These are phyloP conservation scores for Metschnikowia amazonensis DNA, from an alignment of 805 yeast species.

Conservation along the genomic window DNA sequence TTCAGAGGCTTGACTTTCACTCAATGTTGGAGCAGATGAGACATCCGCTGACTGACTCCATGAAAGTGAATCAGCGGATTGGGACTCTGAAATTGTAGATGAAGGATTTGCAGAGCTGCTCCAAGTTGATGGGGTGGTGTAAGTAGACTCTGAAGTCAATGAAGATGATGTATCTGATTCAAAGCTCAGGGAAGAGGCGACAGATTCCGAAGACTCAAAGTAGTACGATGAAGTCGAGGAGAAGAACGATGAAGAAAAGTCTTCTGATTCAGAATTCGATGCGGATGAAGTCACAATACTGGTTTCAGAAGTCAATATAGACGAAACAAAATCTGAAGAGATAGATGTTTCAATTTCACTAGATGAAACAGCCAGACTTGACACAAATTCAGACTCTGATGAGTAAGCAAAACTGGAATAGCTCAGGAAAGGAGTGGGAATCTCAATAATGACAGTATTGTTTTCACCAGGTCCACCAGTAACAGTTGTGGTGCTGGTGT, in stretches of 20 bases:
- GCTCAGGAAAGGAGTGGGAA: background rate
- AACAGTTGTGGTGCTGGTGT: background rate
- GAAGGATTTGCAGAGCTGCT: background rate
- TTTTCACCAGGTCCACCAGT: too few relatives aligned
- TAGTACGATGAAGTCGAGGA: background rate
- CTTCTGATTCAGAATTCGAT: background rate
- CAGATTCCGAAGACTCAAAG: background rate
- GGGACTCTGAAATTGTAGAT: background rate
- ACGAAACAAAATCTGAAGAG: background rate
- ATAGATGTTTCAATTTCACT: background rate
- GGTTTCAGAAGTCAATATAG: background rate
- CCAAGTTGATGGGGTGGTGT: background rate
- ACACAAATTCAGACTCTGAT: background rate
- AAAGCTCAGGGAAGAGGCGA: background rate
- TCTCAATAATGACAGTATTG: constrained; percentile 1
- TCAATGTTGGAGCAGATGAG: background rate
- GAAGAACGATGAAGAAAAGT: background rate
- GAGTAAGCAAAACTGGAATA: background rate
- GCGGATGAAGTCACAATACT: background rate
- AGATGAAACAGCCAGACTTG: background rate
- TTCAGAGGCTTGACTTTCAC: background rate
- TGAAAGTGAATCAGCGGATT: background rate
- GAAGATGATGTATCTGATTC: background rate
- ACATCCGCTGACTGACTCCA: background rate
- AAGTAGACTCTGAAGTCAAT: background rate